Conservation (phyloP, 2,329 filamentous ascomycete species). For the Alternaria novae-zelandiae region DNA sequence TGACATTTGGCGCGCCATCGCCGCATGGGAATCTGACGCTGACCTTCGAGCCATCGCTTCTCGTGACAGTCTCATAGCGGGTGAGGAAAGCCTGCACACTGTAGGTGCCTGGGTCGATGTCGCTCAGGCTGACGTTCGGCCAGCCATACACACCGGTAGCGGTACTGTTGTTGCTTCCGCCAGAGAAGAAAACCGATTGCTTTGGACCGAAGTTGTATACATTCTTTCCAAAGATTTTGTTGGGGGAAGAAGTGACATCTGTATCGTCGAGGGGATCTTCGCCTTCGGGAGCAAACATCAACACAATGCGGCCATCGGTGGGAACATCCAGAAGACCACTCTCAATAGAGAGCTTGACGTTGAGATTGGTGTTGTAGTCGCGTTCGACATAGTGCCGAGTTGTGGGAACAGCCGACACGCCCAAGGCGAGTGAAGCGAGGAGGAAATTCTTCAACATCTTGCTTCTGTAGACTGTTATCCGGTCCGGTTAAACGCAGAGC, state of each 20-base stretch:
- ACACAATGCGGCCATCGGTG: constrained; percentile 40
- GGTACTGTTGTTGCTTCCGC: constrained; percentile 33
- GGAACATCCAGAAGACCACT: constrained; percentile 33
- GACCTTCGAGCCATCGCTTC: constrained; percentile 47
- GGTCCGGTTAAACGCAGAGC: neutral
- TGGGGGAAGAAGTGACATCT: constrained; percentile 43
- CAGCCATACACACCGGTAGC: constrained; percentile 42
- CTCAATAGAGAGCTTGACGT: constrained; percentile 35
- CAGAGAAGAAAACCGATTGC: constrained; percentile 31
- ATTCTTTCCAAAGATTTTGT: constrained; percentile 49
- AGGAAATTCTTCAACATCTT: constrained; percentile 7
- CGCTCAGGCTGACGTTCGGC: constrained; percentile 40
- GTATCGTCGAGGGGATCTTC: constrained; percentile 46
- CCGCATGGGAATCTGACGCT: constrained; percentile 48
- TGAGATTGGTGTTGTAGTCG: neutral
- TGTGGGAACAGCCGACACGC: constrained; percentile 4
- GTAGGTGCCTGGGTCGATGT: constrained; percentile 41
- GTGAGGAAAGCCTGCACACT: constrained; percentile 47
- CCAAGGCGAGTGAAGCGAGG: neutral
- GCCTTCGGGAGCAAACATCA: constrained; percentile 45
- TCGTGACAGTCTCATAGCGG: constrained; percentile 42
- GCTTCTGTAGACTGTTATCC: neutral
- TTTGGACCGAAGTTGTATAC: constrained; percentile 34
- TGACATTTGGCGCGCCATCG: constrained; percentile 40
- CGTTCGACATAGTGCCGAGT: neutral